These are phyloP conservation scores for Saccharomycopsis guyanensis DNA, from an alignment of 805 yeast species.

Conservation along the genomic window DNA sequence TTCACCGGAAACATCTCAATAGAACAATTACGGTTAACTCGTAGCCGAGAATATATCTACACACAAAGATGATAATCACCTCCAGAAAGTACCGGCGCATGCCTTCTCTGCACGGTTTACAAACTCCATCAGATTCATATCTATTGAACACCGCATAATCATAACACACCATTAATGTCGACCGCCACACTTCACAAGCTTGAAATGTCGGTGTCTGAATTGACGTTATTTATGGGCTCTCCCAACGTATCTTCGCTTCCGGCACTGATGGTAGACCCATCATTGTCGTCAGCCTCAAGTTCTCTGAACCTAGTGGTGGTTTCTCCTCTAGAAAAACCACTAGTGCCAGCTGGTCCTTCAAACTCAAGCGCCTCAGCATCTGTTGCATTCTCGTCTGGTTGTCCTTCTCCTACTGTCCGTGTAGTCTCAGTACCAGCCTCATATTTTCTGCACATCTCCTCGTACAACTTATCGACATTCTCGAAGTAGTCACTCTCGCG, in stretches of 20 bases:
- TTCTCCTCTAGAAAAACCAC: background rate
- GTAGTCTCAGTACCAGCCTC: no score
- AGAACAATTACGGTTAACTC: no score
- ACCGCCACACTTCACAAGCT: no score
- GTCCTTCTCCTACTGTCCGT: background rate
- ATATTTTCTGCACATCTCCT: background rate
- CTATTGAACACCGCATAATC: no score
- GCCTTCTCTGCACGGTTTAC: no score
- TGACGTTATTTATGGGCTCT: conserved; percentile 7
- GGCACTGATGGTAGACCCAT: conserved; percentile 9
- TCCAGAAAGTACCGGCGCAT: no score
- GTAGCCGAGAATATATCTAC: no score
- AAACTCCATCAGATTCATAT: no score
- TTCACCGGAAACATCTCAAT: no score
- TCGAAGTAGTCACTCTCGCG: background rate
- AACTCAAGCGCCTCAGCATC: background rate
- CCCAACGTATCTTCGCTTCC: conserved; percentile 10
- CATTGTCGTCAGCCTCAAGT: conserved; percentile 1
- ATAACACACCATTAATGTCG: no score
- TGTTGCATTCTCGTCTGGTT: background rate
- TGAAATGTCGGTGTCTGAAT: conserved; percentile 12
- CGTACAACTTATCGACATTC: background rate
- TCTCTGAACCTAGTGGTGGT: background rate
- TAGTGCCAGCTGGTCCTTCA: no score
- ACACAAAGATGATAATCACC: no score